These are phyloP conservation scores for Chamaecrista fasciculata DNA, from an alignment of 306 rosid species.

Conservation along the genomic window DNA sequence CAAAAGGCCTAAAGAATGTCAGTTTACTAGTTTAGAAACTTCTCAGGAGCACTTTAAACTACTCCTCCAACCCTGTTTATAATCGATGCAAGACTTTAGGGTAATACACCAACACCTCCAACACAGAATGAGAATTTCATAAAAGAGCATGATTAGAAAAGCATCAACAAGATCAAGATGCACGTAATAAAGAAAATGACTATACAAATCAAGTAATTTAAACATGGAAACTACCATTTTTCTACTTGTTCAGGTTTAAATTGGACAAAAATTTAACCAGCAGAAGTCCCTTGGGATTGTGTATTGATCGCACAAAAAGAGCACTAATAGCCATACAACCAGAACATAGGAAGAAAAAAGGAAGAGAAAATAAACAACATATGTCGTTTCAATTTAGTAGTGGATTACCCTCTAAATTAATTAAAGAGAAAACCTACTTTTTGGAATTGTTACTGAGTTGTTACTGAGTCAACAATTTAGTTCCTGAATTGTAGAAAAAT, in stretches of 20 bases:
- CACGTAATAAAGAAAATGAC: too few species aligned
- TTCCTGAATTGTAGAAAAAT: too few species aligned
- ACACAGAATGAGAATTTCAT: background rate
- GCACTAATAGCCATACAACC: background rate
- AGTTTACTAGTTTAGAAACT: background rate
- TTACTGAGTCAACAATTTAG: too few species aligned
- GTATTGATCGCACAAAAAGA: background rate
- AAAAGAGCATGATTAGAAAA: background rate
- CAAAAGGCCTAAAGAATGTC: background rate
- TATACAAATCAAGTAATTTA: too few species aligned
- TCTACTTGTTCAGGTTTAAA: background rate
- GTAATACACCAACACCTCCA: background rate
- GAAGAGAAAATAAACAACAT: background rate
- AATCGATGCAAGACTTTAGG: background rate
- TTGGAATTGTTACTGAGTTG: too few species aligned
- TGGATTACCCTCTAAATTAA: too few species aligned
- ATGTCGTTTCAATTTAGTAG: too few species aligned
- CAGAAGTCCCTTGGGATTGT: background rate
- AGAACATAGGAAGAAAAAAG: background rate
- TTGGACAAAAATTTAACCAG: background rate
- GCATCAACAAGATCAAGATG: background rate
- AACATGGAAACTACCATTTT: background rate
- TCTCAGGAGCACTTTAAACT: background rate
- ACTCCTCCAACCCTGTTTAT: background rate
- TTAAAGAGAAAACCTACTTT: too few species aligned